phyloP scores from a whole-genome alignment of 2,329 filamentous ascomycete species.

The Cryphonectria nitschkei region DNA sequence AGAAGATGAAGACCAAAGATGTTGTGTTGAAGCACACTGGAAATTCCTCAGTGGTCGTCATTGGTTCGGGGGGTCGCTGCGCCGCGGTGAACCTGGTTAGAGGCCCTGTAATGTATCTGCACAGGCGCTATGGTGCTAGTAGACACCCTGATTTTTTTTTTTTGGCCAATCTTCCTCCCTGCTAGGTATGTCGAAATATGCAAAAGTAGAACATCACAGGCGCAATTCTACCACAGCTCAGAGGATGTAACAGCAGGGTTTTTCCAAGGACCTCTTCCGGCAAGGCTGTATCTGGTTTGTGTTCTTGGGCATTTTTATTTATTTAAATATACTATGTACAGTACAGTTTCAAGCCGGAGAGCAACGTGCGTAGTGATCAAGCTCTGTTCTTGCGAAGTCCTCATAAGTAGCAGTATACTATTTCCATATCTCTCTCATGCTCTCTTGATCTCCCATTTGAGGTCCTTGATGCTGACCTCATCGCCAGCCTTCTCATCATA shows the following conservation, averaged over 20 bases:
- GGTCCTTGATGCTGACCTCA: conserved; percentile 88
- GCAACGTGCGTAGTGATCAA: neutral
- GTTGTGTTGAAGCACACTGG: neutral
- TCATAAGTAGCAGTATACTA: neutral
- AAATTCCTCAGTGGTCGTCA: neutral
- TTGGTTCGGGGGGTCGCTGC: neutral
- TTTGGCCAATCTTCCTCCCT: neutral
- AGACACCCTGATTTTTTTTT: neutral
- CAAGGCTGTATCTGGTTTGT: neutral
- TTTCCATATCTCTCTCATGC: conserved; percentile 46
- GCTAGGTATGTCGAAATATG: neutral
- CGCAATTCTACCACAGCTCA: neutral
- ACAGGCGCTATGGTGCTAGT: neutral
- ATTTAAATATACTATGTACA: neutral
- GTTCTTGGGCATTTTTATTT: neutral
- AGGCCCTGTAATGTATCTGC: neutral
- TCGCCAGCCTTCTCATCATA: conserved; percentile 94
- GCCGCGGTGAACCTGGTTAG: neutral
- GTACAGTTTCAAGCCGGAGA: neutral
- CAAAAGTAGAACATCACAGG: neutral
- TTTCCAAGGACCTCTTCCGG: neutral
- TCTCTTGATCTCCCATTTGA: conserved; percentile 83
- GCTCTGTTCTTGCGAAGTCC: neutral
- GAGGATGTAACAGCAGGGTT: neutral
- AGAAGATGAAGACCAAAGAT: neutral